Percentiles rank a stretch among this genome's conserved stretches.
Evolutionary conservation across 2,329 filamentous ascomycete species (phyloP).

Genomic region (Furcasterigmium furcatum): DNA sequence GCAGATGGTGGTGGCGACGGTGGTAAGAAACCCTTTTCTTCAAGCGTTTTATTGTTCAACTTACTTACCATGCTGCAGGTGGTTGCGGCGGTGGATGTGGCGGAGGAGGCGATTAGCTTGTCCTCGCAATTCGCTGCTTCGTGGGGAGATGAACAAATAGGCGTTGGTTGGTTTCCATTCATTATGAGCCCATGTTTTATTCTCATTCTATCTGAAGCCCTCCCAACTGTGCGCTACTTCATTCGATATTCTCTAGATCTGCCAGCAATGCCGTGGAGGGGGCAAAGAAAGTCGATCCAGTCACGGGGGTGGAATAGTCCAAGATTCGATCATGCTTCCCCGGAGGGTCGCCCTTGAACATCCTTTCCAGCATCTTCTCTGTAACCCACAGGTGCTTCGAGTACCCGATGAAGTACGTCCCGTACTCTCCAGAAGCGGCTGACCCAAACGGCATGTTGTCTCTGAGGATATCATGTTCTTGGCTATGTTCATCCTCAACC

Average conservation of each 20-base stretch:
- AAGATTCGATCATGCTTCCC: constrained; percentile 53
- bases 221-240: too few relatives aligned
- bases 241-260: constrained; percentile 4
- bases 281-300: constrained; percentile 51
- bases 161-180: too few relatives aligned
- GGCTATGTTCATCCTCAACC: constrained; percentile 45
- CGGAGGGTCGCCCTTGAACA: constrained; percentile 52
- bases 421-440: constrained; percentile 45
- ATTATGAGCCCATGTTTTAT: too few relatives aligned
- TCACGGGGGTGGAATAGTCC: constrained; percentile 50
- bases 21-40: too few relatives aligned
- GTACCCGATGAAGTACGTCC: constrained; percentile 58
- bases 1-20: too few relatives aligned
- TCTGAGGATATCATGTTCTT: constrained; percentile 49
- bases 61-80: too few relatives aligned
- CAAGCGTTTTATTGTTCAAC: too few relatives aligned
- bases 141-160: too few relatives aligned
- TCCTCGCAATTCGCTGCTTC: too few relatives aligned
- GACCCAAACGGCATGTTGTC: constrained; percentile 62
- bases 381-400: constrained; percentile 51
- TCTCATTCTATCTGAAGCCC: too few relatives aligned
- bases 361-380: constrained; percentile 54
- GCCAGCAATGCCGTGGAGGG: constrained; percentile 36
- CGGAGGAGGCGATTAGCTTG: too few relatives aligned
- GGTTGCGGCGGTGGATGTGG: too few relatives aligned